Evolutionary conservation across 148 eudicot genomes (phyloP).

Genomic region (Fallopia convolvulus): DNA sequence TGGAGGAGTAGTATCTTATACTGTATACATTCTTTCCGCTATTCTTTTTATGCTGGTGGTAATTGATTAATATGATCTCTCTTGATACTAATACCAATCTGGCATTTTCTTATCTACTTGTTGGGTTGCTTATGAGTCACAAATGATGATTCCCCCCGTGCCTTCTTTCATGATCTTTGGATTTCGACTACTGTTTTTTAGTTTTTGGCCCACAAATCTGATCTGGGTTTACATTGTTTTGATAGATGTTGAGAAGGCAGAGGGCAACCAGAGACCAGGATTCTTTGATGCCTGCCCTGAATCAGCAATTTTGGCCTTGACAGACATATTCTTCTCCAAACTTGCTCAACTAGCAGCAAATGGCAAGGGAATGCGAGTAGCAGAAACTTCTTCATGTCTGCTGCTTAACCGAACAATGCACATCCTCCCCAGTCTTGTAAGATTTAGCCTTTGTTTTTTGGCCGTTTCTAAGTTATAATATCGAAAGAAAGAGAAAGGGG

Average conservation of each 20-base stretch:
- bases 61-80: too few species aligned
- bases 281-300: neutral
- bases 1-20: too few species aligned
- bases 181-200: neutral
- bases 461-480: too few species aligned
- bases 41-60: too few species aligned
- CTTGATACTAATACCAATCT: too few species aligned
- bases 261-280: neutral
- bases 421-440: neutral
- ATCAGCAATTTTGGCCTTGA: neutral
- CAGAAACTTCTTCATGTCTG: neutral
- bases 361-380: neutral
- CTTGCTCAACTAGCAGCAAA: neutral
- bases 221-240: neutral
- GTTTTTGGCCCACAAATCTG: neutral
- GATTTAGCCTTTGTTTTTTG: too few species aligned
- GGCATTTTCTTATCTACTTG: too few species aligned
- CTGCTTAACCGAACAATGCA: neutral
- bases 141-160: neutral
- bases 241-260: neutral
- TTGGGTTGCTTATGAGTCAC: neutral
- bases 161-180: neutral
- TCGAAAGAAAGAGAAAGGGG: too few species aligned
- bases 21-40: too few species aligned
- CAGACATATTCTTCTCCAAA: neutral